A percentile compares a stretch with the other conserved stretches of the same genome.
Conservation (phyloP, 768 basidiomycete species). For the Xerocomellus chrysenteron region DNA sequence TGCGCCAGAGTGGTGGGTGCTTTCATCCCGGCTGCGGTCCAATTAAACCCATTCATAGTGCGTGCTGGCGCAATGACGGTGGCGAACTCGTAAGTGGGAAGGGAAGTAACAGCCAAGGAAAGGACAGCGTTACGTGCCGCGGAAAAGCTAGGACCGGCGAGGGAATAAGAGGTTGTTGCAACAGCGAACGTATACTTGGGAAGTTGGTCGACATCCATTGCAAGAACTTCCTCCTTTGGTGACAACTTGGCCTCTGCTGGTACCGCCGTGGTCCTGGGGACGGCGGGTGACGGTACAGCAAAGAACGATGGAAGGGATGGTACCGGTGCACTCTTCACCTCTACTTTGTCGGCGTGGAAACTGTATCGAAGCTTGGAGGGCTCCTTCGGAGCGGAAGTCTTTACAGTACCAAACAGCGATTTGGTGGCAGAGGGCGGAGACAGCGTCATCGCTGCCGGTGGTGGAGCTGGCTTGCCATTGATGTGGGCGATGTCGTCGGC, state of each 20-base stretch:
- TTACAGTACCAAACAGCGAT: constrained; percentile 30
- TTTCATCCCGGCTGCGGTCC: constrained; percentile 60
- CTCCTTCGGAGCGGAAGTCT: constrained; percentile 64
- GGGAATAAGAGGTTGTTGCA: constrained; percentile 9
- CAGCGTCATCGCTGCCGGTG: background rate
- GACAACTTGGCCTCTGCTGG: constrained; percentile 24
- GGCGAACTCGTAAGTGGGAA: constrained; percentile 47
- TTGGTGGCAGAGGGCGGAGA: constrained; percentile 28
- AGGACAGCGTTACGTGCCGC: constrained; percentile 38
- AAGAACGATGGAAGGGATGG: constrained; percentile 15
- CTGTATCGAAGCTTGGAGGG: constrained; percentile 79
- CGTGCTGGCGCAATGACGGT: constrained; percentile 16
- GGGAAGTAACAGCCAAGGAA: constrained; percentile 37
- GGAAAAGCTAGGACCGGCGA: constrained; percentile 22
- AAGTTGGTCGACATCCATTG: constrained; percentile 32
- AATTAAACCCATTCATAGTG: constrained; percentile 49
- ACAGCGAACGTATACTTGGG: constrained; percentile 35
- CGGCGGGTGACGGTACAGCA: constrained; percentile 2
- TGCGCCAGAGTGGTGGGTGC: constrained; percentile 33
- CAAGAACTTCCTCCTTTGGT: constrained; percentile 28
- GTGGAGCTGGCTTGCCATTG: constrained; percentile 14
- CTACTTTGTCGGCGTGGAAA: constrained; percentile 56
- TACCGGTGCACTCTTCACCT: constrained; percentile 18
- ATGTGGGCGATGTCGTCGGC: constrained; percentile 21
- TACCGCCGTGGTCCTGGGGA: constrained; percentile 1